Base-by-base conservation (phyloP, 1,139 yeast species). In the Candida sojae region DNA sequence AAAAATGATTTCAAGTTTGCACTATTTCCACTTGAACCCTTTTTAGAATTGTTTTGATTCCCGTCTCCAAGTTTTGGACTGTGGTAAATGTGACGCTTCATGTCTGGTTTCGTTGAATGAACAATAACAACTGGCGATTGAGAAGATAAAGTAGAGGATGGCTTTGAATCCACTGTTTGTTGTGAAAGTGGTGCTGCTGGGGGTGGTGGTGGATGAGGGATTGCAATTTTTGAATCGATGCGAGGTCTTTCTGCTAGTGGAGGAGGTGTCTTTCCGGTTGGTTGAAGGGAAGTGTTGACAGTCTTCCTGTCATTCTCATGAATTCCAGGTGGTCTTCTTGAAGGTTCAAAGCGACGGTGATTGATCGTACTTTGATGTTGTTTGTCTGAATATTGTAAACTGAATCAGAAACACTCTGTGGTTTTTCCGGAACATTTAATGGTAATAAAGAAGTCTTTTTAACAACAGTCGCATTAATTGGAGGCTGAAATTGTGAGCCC, bases 1-100 rank as follows among this genome's bases (percentile, higher is more conserved):
- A 52, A 52, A 21, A 52, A 49, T 29, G 51, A 46, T 40, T 46
- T 47, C 38, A 51, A 51, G 34, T 47, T 47, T 10, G 39, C 17
- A 8, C 39, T 35, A 21, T 29, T 12, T 36, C 39, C 39, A 11
- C 30, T 11, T 1, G 30, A 12, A 6, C 29, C 39, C 23, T 42
- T 42, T 26, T 42, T 42, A 30, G 31, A 11, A 31, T 31, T 28
- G 7, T 21, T 21, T 17, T 32, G 23, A n/a, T 29, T 17, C 7
- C 32, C 43, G 7, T 40, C 42, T n/a, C 17, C 25, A 4, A 7
- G 11, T 23, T 30, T 31, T 30, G 42, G 42, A 31, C 35, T 39
- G 11, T 39, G 42, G 17, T 39, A 39, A 30, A 21, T 29, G 29
- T 39, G 42, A 26, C 39, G 39, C 12, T 25, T 36, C 39, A 23